Conservation (phyloP, 2,329 filamentous ascomycete species). For the Septoria linicola region DNA sequence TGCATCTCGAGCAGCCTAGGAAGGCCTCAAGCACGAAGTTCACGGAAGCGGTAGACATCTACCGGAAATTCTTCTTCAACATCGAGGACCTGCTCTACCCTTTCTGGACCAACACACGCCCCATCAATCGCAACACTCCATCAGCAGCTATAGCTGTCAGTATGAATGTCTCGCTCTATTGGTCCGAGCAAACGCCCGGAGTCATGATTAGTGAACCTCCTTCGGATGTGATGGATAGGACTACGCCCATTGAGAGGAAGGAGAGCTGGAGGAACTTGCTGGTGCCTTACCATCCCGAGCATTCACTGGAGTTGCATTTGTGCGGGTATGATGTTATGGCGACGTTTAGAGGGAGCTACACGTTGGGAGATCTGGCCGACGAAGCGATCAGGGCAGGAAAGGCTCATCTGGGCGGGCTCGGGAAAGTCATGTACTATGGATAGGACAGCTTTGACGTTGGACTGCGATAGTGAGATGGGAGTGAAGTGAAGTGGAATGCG, state of each 20-base stretch:
- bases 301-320: slow-evolving; percentile 25
- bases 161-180: slow-evolving; percentile 27
- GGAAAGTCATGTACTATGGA: slow-evolving; percentile 23
- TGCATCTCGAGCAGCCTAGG: slow-evolving; percentile 23
- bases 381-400: slow-evolving; percentile 25
- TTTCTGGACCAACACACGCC: slow-evolving; percentile 28
- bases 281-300: slow-evolving; percentile 23
- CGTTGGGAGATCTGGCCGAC: slow-evolving; percentile 27
- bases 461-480: background rate
- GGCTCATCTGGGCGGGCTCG: slow-evolving; percentile 21
- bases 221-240: slow-evolving; percentile 19
- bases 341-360: slow-evolving; percentile 15
- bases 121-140: slow-evolving; percentile 4
- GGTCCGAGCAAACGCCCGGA: slow-evolving; percentile 24
- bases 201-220: slow-evolving; percentile 16
- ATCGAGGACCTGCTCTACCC: slow-evolving; percentile 25
- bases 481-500: no score
- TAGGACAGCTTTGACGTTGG: slow-evolving; percentile 1
- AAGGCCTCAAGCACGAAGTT: slow-evolving; percentile 9
- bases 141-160: slow-evolving; percentile 19
- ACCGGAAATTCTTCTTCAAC: slow-evolving; percentile 25
- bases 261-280: slow-evolving; percentile 25
- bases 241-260: slow-evolving; percentile 20
- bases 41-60: slow-evolving; percentile 19
- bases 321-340: slow-evolving; percentile 27